A percentile compares a stretch with the other conserved stretches of the same genome.
These are phyloP conservation scores for Trichoderma sp. DNA, from an alignment of 2,329 filamentous ascomycete genomes.

Conservation along the genomic window DNA sequence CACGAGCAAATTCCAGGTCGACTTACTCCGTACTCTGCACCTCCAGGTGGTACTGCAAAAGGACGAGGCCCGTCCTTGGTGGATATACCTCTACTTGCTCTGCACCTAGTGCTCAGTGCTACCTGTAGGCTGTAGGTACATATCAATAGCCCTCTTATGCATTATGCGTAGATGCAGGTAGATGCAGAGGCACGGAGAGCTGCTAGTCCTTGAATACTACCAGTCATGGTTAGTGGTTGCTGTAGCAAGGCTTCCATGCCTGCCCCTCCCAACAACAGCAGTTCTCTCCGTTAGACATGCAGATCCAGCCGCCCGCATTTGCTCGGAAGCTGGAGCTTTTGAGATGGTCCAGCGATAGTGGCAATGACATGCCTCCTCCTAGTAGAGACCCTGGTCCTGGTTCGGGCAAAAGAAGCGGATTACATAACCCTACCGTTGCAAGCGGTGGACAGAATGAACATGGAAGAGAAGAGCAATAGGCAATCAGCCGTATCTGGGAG, in stretches of 20 bases:
- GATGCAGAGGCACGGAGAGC: background rate
- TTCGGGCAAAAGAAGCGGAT: background rate
- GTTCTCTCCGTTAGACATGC: conserved; percentile 10
- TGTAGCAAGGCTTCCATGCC: background rate
- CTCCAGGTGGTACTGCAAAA: background rate
- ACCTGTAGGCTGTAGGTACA: background rate
- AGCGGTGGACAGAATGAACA: background rate
- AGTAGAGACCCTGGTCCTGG: conserved; percentile 3
- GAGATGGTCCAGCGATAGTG: conserved; percentile 5
- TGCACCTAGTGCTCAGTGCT: background rate
- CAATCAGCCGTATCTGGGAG: background rate
- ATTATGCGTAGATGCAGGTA: background rate
- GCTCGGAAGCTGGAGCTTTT: conserved; percentile 10
- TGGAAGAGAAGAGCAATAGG: background rate
- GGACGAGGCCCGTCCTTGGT: background rate
- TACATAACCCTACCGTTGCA: conserved; percentile 4
- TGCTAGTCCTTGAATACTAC: background rate
- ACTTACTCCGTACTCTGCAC: background rate
- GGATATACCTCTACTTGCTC: background rate
- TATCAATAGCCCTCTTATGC: conserved; percentile 16
- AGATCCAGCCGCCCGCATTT: conserved; percentile 16
- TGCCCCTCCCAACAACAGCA: conserved; percentile 6
- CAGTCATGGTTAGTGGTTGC: background rate
- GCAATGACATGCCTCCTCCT: conserved; percentile 8
- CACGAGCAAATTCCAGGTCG: background rate